A percentile compares a stretch with the other conserved stretches of the same genome.
phyloP scores from a whole-genome alignment of 1,284 basidiomycete genomes.

The Ustilago hordei region DNA sequence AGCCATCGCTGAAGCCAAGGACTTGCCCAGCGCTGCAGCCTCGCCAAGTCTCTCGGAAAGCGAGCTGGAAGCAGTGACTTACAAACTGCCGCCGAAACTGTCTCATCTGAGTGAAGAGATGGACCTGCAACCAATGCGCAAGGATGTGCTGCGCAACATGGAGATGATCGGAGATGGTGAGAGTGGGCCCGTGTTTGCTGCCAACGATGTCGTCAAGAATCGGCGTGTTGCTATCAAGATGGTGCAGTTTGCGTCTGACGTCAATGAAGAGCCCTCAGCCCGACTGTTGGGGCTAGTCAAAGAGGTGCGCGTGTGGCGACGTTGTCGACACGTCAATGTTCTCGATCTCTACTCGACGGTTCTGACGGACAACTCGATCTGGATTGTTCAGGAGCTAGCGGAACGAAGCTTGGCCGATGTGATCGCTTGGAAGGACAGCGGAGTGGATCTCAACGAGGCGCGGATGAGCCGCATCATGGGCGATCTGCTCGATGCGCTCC shows the following conservation, averaged over 20 bases:
- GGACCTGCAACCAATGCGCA: conserved; percentile 23
- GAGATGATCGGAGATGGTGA: conserved; percentile 62
- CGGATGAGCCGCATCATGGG: conserved; percentile 56
- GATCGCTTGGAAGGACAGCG: conserved; percentile 43
- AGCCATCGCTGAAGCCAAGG: neutral
- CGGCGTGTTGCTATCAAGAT: conserved; percentile 58
- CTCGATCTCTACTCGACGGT: conserved; percentile 52
- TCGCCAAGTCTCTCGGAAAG: conserved; percentile 14
- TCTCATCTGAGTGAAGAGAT: conserved; percentile 26
- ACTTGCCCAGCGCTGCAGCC: neutral
- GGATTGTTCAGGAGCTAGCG: conserved; percentile 61
- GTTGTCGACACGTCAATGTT: conserved; percentile 50
- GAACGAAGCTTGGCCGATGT: conserved; percentile 58
- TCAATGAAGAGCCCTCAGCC: conserved; percentile 35
- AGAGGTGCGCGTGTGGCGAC: conserved; percentile 55
- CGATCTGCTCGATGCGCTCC: conserved; percentile 52
- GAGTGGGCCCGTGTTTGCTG: conserved; percentile 56
- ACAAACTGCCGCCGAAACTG: conserved; percentile 27
- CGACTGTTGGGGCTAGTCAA: conserved; percentile 47
- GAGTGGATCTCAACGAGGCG: conserved; percentile 43
- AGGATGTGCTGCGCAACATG: conserved; percentile 30
- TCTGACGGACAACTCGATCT: conserved; percentile 40
- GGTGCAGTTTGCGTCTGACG: conserved; percentile 32
- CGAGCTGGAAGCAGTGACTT: conserved; percentile 1
- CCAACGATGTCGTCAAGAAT: conserved; percentile 31